These are phyloP conservation scores for Sclerotinia borealis DNA, from an alignment of 2,329 filamentous ascomycete species.

Conservation along the genomic window DNA sequence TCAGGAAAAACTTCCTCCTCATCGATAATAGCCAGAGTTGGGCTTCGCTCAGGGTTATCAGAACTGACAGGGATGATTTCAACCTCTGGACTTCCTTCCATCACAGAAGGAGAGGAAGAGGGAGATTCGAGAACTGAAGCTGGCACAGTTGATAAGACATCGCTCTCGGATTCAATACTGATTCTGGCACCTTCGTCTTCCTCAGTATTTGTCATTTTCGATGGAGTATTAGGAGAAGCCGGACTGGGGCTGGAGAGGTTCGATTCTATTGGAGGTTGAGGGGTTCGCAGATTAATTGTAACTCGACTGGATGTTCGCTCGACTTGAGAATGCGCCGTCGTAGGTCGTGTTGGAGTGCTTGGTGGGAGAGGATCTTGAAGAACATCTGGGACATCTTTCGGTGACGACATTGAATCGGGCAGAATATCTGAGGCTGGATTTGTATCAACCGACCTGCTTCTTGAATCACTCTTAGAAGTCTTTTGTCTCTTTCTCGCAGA, in stretches of 20 bases:
- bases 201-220: conserved; percentile 24
- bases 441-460: conserved; percentile 45
- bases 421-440: conserved; percentile 19
- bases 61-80: conserved; percentile 27
- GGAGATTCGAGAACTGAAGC: conserved; percentile 26
- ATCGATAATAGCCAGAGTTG: conserved; percentile 29
- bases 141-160: conserved; percentile 27
- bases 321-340: conserved; percentile 32
- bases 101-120: conserved; percentile 29
- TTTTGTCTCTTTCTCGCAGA: conserved; percentile 54
- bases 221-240: conserved; percentile 36
- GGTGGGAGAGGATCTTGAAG: conserved; percentile 30
- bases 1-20: conserved; percentile 33
- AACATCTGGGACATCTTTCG: conserved; percentile 28
- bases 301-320: conserved; percentile 51
- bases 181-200: conserved; percentile 21
- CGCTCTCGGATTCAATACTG: conserved; percentile 31
- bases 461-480: conserved; percentile 51
- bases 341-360: conserved; percentile 28
- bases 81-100: conserved; percentile 28
- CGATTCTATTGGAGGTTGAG: conserved; percentile 35
- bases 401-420: conserved; percentile 16
- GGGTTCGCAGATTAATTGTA: conserved; percentile 54
- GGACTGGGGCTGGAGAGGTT: conserved; percentile 42
- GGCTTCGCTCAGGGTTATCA: conserved; percentile 28